Evolutionary conservation across 2,329 filamentous ascomycete species (phyloP).

Genomic region (Malbranchea cinnamomea): DNA sequence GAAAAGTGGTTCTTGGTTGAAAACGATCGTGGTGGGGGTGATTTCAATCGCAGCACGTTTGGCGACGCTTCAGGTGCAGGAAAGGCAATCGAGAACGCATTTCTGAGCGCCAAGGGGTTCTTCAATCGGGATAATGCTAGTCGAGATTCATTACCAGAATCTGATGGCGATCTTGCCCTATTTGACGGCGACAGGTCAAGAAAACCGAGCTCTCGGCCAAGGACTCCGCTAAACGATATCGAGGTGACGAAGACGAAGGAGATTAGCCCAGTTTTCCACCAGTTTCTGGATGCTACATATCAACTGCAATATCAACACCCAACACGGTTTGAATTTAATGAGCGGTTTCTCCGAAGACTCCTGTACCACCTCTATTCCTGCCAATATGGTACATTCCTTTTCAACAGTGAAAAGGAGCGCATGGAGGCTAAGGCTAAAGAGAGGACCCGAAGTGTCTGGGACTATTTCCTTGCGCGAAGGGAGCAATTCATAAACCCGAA

Average conservation of each 20-base stretch:
- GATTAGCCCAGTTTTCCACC: constrained; percentile 91
- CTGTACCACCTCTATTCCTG: constrained; percentile 92
- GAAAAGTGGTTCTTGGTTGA: constrained; percentile 91
- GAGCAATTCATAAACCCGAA: constrained; percentile 69
- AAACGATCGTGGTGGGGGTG: constrained; percentile 57
- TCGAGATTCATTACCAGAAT: constrained; percentile 48
- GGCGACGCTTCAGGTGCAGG: constrained; percentile 33
- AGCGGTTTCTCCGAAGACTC: constrained; percentile 75
- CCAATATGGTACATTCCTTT: constrained; percentile 93
- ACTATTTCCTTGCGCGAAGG: constrained; percentile 74
- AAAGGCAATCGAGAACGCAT: constrained; percentile 72
- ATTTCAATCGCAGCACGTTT: constrained; percentile 23
- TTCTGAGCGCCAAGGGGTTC: constrained; percentile 74
- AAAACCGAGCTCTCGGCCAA: constrained; percentile 21
- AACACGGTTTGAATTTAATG: constrained; percentile 87
- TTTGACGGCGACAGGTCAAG: constrained; percentile 32
- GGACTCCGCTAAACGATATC: constrained; percentile 34
- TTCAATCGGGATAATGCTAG: constrained; percentile 69
- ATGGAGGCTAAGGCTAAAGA: constrained; percentile 53
- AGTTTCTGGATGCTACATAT: constrained; percentile 89
- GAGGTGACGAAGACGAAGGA: constrained; percentile 67
- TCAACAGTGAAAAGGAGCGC: constrained; percentile 85
- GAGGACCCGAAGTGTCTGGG: constrained; percentile 78
- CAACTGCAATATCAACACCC: constrained; percentile 78
- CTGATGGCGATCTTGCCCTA: constrained; percentile 38